Evolutionary conservation across 306 rosid genomes (phyloP), one percentile per base, ranked within the genome.

Genomic region (Ochetophila trinervis): DNA sequence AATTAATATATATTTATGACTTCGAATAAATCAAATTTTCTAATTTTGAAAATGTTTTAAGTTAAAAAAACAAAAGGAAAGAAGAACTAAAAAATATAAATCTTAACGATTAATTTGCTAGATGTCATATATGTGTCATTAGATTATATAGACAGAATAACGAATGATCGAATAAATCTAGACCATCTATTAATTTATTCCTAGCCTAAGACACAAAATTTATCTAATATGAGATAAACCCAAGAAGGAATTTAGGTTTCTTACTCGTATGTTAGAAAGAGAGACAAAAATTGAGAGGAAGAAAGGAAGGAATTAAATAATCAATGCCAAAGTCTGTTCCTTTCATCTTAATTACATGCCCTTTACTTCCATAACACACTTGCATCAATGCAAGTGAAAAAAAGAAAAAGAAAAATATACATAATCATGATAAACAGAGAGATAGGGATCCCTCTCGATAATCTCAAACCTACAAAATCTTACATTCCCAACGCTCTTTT

Each of bases 401-500:
- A 62, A 48, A 36, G 11, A 59, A 16, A 65, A 0, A 48, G 8
- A 20, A 23, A 23, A 14, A 56, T 40, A 40, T 40, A 10, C 8
- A 65, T 6, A 23, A 61, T 12, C 32, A 63, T 40, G 23, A 73
- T 42, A 50, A 40, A 16, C 21, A 57, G 45, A 56, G 57, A 44
- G 22, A 35, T 21, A 66, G 62, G 22, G 67, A 50, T 45, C 65
- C 35, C 49, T 78, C 81, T 82, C 71, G 78, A 63, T 61, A 76
- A 74, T 76, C 71, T 57, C 80, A 76, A n/a, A n/a, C 74, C 76
- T 53, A 57, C 35, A 72, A 74, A n/a, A 62, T 79, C 76, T 81
- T 83, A 75, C 86, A 85, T 83, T 81, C 78, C 87, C 95, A 79
- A 81, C 60, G 61, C 54, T 65, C 66, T 49, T 58, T 68, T 61